Evolutionary conservation across 2,329 filamentous ascomycete species (phyloP).

Genomic region (Colletotrichum graminicola): DNA sequence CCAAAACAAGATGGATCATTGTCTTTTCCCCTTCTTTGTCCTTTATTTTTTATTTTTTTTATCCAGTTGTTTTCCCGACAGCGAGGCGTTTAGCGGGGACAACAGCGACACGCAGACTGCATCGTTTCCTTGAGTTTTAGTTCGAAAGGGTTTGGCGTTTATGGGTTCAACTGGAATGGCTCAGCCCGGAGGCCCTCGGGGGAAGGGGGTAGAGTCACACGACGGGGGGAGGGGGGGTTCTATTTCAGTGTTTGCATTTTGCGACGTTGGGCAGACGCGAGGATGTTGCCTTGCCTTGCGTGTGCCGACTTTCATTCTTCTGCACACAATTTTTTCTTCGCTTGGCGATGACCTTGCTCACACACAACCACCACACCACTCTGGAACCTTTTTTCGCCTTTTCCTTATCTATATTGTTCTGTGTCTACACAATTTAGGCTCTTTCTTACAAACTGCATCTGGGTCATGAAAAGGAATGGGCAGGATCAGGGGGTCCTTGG

Average conservation of each 20-base stretch:
- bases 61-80: conserved; percentile 32
- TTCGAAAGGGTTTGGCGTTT: conserved; percentile 31
- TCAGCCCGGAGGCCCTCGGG: background rate
- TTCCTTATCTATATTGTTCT: conserved; percentile 22
- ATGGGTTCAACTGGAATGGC: conserved; percentile 11
- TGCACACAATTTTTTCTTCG: conserved; percentile 3
- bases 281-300: conserved; percentile 19
- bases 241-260: conserved; percentile 13
- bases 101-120: conserved; percentile 42
- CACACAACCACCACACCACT: conserved; percentile 28
- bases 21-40: conserved; percentile 13
- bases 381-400: conserved; percentile 1
- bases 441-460: conserved; percentile 20
- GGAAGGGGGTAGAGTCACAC: conserved; percentile 11
- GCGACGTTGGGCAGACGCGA: conserved; percentile 23
- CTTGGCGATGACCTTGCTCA: conserved; percentile 15
- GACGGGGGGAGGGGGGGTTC: conserved; percentile 16
- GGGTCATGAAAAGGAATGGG: conserved; percentile 19
- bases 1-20: conserved; percentile 20
- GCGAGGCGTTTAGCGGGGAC: conserved; percentile 40
- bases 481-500: background rate
- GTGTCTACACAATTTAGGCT: conserved; percentile 39
- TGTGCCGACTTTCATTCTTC: conserved; percentile 24
- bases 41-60: conserved; percentile 34
- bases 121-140: conserved; percentile 41